Percentiles rank a stretch among this genome's conserved stretches.
Conservation (phyloP, 352 stramenopile species). For the Globisporangium paddicum region DNA sequence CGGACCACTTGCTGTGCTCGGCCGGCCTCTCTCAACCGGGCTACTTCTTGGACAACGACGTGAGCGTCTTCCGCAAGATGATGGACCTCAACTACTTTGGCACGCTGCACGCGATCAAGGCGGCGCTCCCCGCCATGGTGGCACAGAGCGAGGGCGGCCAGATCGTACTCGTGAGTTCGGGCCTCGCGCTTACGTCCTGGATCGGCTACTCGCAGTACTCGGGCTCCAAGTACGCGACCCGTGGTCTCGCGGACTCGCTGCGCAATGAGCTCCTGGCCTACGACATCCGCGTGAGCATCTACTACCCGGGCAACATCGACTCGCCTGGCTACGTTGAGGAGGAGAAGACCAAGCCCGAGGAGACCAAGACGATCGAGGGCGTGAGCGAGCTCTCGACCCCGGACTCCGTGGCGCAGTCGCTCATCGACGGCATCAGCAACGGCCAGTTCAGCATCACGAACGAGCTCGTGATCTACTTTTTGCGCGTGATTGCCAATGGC, state of each 20-base stretch:
- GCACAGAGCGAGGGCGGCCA: conserved; percentile 47
- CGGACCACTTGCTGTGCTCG: conserved; percentile 70
- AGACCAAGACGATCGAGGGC: conserved; percentile 76
- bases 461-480: conserved; percentile 66
- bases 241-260: conserved; percentile 70
- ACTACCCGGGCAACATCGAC: conserved; percentile 84
- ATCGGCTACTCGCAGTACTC: conserved; percentile 82
- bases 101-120: conserved; percentile 72
- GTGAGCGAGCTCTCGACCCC: conserved; percentile 40
- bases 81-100: conserved; percentile 90
- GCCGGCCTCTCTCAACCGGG: conserved; percentile 54
- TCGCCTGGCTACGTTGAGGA: conserved; percentile 70
- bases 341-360: conserved; percentile 64
- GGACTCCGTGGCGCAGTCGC: conserved; percentile 54
- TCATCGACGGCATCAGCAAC: conserved; percentile 60
- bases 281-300: conserved; percentile 68
- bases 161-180: conserved; percentile 72
- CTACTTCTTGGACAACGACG: conserved; percentile 75
- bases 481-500: conserved; percentile 71
- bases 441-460: conserved; percentile 82
- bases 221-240: conserved; percentile 77
- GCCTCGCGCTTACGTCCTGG: conserved; percentile 66
- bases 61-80: conserved; percentile 65
- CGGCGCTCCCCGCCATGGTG: conserved; percentile 76
- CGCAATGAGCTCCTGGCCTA: conserved; percentile 77